Evolutionary conservation across 108 stramenopile genomes (phyloP), one percentile per base, ranked within the genome.

Genomic region (Skeletonema grethae): DNA sequence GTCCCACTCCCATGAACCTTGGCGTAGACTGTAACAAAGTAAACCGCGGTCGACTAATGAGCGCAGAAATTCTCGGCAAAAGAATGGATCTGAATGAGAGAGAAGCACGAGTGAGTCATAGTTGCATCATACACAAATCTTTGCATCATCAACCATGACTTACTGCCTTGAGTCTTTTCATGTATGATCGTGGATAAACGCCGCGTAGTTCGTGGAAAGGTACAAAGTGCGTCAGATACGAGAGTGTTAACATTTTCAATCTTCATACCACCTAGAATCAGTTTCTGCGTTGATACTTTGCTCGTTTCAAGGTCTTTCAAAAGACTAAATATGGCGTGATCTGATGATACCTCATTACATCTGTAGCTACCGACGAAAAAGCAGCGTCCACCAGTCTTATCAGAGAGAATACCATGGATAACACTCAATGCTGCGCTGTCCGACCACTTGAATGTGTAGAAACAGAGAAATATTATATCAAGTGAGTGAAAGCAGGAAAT

Each of bases 291-390:
- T 18, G 63, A 35, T 7, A 80, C 73, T 15, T 53, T 53, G 36
- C 46, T 70, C 2, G 48, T 3, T 61, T 16, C 36, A 15, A 80
- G 29, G 35, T 43, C 57, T 29, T 61, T 12, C 25, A 63, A 41
- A 9, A 80, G 59, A n/a, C 34, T 53, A 66, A 68, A 67, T 22
- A 80, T 70, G 32, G 38, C 61, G 22, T 80, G 79, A 11, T 74
- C 69, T 2, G 55, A 18, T 34, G 24, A 36, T 28, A 74, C 79
- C 22, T 80, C 79, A 61, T 80, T 70, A 35, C 60, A 55, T 35
- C 79, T 59, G n/a, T 80, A 80, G 34, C 63, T 80, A 2, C 79
- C 79, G 22, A 80, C 69, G 36, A 80, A 73, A 35, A 82, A 75
- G 67, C 67, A 67, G 24, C 57, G 62, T 22, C 36, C 32, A 55